These are phyloP conservation scores for Rhodotorula toruloides DNA, from an alignment of 768 basidiomycete species.

Conservation along the genomic window DNA sequence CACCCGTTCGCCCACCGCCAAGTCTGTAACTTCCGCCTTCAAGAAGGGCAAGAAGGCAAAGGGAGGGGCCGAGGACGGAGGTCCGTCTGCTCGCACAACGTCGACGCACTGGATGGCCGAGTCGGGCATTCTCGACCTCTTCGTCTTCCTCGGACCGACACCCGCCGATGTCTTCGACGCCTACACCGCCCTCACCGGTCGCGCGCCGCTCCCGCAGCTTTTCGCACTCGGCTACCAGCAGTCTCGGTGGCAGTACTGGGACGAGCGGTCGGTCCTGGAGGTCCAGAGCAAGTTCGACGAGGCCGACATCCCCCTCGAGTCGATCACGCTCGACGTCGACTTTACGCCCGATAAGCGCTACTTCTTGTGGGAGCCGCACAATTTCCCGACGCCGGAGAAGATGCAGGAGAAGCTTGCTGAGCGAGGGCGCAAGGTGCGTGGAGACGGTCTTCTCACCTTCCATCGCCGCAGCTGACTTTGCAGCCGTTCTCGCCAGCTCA, in stretches of 20 bases:
- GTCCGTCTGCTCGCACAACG: conserved; percentile 51
- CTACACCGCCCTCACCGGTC: conserved; percentile 77
- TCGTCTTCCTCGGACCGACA: conserved; percentile 86
- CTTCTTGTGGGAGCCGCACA: conserved; percentile 90
- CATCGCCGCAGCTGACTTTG: background rate
- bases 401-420: conserved; percentile 88
- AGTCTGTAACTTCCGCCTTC: conserved; percentile 40
- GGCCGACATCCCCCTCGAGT: conserved; percentile 89
- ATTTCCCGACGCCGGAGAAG: conserved; percentile 86
- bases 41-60: conserved; percentile 35
- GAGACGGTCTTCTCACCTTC: conserved; percentile 5
- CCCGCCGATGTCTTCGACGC: conserved; percentile 76
- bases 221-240: conserved; percentile 95
- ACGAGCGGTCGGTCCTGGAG: conserved; percentile 74
- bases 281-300: conserved; percentile 88
- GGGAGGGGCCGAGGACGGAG: background rate
- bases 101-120: conserved; percentile 97
- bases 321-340: conserved; percentile 93
- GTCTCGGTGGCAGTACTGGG: conserved; percentile 96
- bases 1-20: conserved; percentile 56
- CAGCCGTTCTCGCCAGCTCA: conserved; percentile 65
- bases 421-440: conserved; percentile 69
- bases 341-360: conserved; percentile 91
- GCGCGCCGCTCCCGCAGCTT: conserved; percentile 77
- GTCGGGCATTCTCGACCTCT: conserved; percentile 89